These are phyloP conservation scores for Scutellaria minor DNA, from an alignment of 257 asterid genomes.

Conservation along the genomic window DNA sequence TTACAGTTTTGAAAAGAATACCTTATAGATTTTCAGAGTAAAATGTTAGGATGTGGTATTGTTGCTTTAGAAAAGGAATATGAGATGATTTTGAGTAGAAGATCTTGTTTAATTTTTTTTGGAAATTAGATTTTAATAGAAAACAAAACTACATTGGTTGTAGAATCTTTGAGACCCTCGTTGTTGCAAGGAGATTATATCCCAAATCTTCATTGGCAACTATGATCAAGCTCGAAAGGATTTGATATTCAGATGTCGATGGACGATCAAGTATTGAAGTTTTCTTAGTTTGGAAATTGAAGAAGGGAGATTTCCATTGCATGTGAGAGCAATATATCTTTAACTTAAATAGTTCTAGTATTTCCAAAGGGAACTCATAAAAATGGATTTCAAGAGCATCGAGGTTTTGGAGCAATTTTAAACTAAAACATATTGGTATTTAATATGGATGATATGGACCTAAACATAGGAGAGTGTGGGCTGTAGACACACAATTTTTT, in stretches of 20 bases:
- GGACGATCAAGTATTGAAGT: neutral
- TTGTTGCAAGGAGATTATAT: neutral
- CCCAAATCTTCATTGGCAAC: constrained; percentile 6
- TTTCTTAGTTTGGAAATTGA: neutral
- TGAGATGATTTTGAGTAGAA: too few relatives aligned
- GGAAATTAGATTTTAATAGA: too few relatives aligned
- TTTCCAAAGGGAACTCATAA: neutral
- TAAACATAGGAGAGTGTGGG: neutral
- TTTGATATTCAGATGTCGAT: neutral
- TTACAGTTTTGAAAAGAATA: too few relatives aligned
- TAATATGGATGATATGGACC: neutral
- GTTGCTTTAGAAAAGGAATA: too few relatives aligned
- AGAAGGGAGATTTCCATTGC: neutral
- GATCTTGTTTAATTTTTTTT: too few relatives aligned
- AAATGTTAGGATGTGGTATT: too few relatives aligned
- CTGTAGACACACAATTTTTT: neutral
- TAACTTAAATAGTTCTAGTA: neutral
- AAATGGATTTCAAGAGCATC: neutral
- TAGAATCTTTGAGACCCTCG: too few relatives aligned
- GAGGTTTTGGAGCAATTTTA: neutral
- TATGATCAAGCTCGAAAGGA: neutral
- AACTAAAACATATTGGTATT: neutral
- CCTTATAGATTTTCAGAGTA: too few relatives aligned
- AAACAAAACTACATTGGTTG: too few relatives aligned
- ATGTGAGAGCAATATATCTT: neutral